Evolutionary conservation across 225 moss, liverwort and hornwort species (phyloP).

Genomic region (Pseudisothecium myosuroides): DNA sequence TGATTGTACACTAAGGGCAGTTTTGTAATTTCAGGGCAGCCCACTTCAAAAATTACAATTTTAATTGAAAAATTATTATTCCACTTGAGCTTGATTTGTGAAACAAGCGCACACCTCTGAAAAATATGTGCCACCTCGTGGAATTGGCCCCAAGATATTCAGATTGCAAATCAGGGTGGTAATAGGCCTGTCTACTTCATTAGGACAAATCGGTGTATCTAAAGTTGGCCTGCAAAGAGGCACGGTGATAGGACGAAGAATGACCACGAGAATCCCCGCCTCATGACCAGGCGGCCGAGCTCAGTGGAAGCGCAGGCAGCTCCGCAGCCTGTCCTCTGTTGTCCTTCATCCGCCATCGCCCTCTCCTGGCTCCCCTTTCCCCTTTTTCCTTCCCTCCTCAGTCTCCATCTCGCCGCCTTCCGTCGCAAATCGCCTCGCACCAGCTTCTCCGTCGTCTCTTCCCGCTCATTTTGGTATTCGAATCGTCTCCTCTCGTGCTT

Average conservation of each 20-base stretch:
- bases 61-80: too few species aligned
- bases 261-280: not conserved
- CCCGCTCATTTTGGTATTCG: conserved; percentile 12
- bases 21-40: too few species aligned
- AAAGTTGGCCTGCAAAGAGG: not conserved
- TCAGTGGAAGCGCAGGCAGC: conserved; percentile 9
- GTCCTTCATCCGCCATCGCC: conserved; percentile 10
- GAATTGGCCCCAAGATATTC: too few species aligned
- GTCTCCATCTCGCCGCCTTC: not conserved
- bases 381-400: not conserved
- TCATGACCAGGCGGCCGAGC: not conserved
- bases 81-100: too few species aligned
- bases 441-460: not conserved
- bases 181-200: too few species aligned
- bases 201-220: too few species aligned
- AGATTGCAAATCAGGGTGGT: too few species aligned
- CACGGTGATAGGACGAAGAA: conserved; percentile 1
- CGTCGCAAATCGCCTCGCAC: not conserved
- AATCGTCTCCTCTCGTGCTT: conserved; percentile 1
- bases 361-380: not conserved
- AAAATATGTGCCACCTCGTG: too few species aligned
- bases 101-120: too few species aligned
- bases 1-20: too few species aligned
- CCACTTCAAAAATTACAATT: too few species aligned
- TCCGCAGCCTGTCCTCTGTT: not conserved